Conservation (phyloP, 2,329 filamentous ascomycete species). For the Diaporthe velutina region DNA sequence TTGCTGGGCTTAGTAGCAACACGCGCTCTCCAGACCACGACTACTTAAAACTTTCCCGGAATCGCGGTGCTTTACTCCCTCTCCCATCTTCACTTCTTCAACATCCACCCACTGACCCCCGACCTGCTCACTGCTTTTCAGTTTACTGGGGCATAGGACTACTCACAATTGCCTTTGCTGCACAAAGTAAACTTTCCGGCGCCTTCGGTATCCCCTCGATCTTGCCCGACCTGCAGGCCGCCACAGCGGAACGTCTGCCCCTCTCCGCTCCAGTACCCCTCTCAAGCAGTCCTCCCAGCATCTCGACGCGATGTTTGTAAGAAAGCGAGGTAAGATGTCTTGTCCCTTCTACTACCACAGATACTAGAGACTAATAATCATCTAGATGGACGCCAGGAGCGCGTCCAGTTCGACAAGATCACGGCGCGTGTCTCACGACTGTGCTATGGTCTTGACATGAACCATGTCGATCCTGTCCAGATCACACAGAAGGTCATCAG, state of each 20-base stretch:
- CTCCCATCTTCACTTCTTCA: slow-evolving; percentile 27
- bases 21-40: slow-evolving; percentile 37
- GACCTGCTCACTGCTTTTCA: neutral
- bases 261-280: slow-evolving; percentile 10
- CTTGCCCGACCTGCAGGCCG: slow-evolving; percentile 25
- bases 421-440: slow-evolving; percentile 97
- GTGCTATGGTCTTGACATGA: slow-evolving; percentile 96
- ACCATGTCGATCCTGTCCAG: slow-evolving; percentile 95
- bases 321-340: slow-evolving; percentile 69
- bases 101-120: neutral
- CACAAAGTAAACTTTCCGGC: neutral
- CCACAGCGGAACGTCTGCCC: slow-evolving; percentile 26
- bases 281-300: slow-evolving; percentile 35
- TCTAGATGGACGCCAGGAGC: slow-evolving; percentile 97
- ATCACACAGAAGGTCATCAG: slow-evolving; percentile 99
- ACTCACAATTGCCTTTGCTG: neutral
- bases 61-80: slow-evolving; percentile 17
- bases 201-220: neutral
- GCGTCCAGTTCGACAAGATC: slow-evolving; percentile 99
- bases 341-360: neutral
- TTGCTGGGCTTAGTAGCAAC: slow-evolving; percentile 30
- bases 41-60: slow-evolving; percentile 39
- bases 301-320: slow-evolving; percentile 68
- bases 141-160: slow-evolving; percentile 6
- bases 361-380: slow-evolving; percentile 7